Conservation (phyloP, 2,329 filamentous ascomycete genomes). For the Pyrenochaeta sp. region DNA sequence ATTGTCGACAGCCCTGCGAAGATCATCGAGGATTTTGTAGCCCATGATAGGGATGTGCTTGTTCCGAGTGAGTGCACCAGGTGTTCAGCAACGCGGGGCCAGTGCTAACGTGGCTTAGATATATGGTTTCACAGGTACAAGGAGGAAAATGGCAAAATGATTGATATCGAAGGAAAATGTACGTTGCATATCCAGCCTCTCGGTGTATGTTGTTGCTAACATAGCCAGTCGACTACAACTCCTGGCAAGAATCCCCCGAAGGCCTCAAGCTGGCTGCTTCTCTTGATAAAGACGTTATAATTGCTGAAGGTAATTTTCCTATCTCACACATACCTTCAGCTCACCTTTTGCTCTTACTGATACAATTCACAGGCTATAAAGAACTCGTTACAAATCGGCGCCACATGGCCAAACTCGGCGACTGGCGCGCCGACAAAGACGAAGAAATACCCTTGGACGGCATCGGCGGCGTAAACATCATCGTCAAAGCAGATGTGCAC, state of each 20-base stretch:
- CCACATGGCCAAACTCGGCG: constrained; percentile 90
- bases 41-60: constrained; percentile 89
- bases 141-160: constrained; percentile 66
- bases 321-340: not conserved
- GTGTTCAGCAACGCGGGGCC: not conserved
- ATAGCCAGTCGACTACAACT: constrained; percentile 90
- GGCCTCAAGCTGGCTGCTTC: constrained; percentile 76
- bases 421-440: constrained; percentile 92
- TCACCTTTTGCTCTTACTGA: not conserved
- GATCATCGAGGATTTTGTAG: constrained; percentile 94
- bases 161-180: constrained; percentile 95
- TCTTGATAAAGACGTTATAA: constrained; percentile 80
- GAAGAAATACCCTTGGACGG: constrained; percentile 92
- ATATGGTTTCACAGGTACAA: constrained; percentile 96
- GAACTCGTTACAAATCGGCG: constrained; percentile 89
- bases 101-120: constrained; percentile 63
- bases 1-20: constrained; percentile 87
- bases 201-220: too few relatives aligned
- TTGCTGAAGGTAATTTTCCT: constrained; percentile 81
- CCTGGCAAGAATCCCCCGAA: constrained; percentile 94
- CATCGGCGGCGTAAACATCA: constrained; percentile 94
- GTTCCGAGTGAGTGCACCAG: constrained; percentile 80
- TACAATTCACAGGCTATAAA: constrained; percentile 74
- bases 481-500: constrained; percentile 98
- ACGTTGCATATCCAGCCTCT: constrained; percentile 53